A percentile compares a stretch with the other conserved stretches of the same genome.
Conservation (phyloP, 306 rosid species). For the Quillaja saponaria region DNA sequence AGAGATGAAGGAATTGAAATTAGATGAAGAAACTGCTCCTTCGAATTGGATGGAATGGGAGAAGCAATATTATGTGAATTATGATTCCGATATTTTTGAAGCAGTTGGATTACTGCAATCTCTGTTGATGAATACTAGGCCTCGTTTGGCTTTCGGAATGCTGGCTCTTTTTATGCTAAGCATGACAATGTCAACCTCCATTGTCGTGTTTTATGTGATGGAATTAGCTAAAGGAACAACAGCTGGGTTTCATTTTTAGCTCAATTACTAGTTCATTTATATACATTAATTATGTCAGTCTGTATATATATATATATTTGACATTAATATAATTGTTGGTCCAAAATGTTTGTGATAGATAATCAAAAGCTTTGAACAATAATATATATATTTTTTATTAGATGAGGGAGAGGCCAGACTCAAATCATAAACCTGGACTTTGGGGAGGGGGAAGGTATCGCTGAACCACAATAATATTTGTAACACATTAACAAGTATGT, state of each 20-base stretch:
- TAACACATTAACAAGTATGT: no score
- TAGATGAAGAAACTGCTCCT: slow-evolving; percentile 17
- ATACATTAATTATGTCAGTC: no score
- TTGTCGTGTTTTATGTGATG: slow-evolving; percentile 30
- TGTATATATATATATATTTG: no score
- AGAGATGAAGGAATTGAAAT: slow-evolving; percentile 37
- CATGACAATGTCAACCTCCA: slow-evolving; percentile 33
- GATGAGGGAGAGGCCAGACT: no score
- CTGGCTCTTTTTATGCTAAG: slow-evolving; percentile 32
- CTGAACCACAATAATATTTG: no score
- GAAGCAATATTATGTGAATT: slow-evolving; percentile 43
- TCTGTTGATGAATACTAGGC: slow-evolving; percentile 54
- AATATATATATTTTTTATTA: no score
- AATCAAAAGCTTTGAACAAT: no score
- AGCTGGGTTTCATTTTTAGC: neutral
- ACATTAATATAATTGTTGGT: no score
- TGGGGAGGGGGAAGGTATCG: no score
- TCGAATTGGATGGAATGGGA: slow-evolving; percentile 61
- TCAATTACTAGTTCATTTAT: neutral
- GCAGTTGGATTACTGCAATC: slow-evolving; percentile 52
- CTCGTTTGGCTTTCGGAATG: slow-evolving; percentile 42
- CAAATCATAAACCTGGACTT: no score
- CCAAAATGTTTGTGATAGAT: no score
- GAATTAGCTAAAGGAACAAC: slow-evolving; percentile 2
- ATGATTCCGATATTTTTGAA: slow-evolving; percentile 41